Percentiles rank a stretch among this genome's conserved stretches.
Conservation (phyloP, 305 asterid species). For the Fraxinus ornus region DNA sequence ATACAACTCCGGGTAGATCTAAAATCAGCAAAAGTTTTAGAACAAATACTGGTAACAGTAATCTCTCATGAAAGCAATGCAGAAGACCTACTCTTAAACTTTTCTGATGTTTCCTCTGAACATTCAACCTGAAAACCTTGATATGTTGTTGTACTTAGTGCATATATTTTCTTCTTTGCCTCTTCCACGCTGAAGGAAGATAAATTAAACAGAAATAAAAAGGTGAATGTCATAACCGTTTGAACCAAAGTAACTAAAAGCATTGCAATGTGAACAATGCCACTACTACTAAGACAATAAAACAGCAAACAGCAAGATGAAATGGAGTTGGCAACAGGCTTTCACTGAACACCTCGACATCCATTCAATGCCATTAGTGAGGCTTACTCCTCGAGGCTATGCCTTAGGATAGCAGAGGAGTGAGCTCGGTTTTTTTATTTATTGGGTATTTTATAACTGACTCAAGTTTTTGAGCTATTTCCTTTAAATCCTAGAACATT, state of each 20-base stretch:
- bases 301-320: not conserved
- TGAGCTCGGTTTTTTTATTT: not conserved
- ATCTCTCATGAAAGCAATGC: slow-evolving; percentile 6
- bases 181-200: slow-evolving; percentile 68
- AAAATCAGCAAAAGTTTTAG: slow-evolving; percentile 21
- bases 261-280: slow-evolving; percentile 4
- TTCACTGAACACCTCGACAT: not conserved
- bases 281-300: not conserved
- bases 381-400: not conserved
- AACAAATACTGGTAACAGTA: slow-evolving; percentile 18
- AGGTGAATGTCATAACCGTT: not conserved
- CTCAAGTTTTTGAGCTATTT: not conserved
- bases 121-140: slow-evolving; percentile 86
- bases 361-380: not conserved
- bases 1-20: slow-evolving; percentile 81
- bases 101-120: slow-evolving; percentile 78
- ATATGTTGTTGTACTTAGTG: slow-evolving; percentile 83
- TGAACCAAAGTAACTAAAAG: not conserved
- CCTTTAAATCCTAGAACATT: not conserved
- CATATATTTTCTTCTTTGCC: slow-evolving; percentile 91
- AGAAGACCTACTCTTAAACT: slow-evolving; percentile 58
- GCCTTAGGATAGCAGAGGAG: not conserved
- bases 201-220: slow-evolving; percentile 12
- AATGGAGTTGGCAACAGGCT: not conserved
- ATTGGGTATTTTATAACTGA: not conserved